Conservation (phyloP, 148 eudicot species). For the Hydrangea macrophylla region DNA sequence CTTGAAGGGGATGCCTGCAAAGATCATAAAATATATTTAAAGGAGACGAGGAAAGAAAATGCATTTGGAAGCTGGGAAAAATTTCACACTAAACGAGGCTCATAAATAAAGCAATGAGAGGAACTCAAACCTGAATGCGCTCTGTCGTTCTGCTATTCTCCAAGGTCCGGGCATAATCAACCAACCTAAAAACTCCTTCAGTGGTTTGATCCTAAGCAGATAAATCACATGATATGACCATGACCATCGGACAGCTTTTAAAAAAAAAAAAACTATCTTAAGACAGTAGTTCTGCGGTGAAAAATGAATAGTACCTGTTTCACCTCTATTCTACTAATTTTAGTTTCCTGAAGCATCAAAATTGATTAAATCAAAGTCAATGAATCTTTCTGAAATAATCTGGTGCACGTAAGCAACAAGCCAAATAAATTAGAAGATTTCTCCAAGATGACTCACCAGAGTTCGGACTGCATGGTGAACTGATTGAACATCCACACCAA, state of each 20-base stretch:
- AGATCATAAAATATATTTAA: constrained; percentile 8
- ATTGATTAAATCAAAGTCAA: constrained; percentile 19
- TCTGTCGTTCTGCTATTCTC: constrained; percentile 35
- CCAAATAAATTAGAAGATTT: background rate
- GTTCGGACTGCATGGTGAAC: constrained; percentile 43
- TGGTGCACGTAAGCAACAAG: background rate
- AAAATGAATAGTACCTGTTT: constrained; percentile 48
- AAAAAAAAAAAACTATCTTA: background rate
- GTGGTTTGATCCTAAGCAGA: constrained; percentile 40
- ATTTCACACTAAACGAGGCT: background rate
- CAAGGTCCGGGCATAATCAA: constrained; percentile 31
- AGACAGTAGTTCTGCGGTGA: background rate
- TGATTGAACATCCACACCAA: constrained; percentile 39
- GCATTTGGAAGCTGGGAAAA: background rate
- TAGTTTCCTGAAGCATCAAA: constrained; percentile 53
- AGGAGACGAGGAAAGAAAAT: background rate
- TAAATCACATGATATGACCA: constrained; percentile 8
- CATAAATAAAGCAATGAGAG: constrained; percentile 2
- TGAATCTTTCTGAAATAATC: background rate
- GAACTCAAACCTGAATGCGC: constrained; percentile 49
- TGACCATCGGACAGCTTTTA: background rate
- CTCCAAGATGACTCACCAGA: constrained; percentile 38
- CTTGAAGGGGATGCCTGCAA: constrained; percentile 52
- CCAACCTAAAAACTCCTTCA: constrained; percentile 50
- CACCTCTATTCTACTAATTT: constrained; percentile 43